These are phyloP conservation scores for Aspergillus carlsbadensis DNA, from an alignment of 495 filamentous ascomycete species.

Conservation along the genomic window DNA sequence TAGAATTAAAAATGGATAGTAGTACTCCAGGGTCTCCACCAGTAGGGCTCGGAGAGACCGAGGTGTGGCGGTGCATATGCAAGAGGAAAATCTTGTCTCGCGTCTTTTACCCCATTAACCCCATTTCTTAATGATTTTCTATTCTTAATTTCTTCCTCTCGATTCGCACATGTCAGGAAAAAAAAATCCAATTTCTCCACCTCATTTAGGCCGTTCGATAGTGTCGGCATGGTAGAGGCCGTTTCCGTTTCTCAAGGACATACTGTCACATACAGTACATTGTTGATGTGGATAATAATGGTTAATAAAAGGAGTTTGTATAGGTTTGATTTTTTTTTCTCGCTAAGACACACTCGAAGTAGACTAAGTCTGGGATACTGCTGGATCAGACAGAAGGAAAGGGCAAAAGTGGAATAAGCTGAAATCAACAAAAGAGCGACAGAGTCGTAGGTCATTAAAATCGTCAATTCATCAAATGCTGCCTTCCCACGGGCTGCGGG, in stretches of 20 bases:
- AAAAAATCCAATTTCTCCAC: not conserved
- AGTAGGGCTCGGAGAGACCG: conserved; percentile 9
- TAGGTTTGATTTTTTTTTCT: not conserved
- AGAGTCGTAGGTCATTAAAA: conserved; percentile 4
- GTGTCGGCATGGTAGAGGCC: not conserved
- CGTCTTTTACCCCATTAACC: not conserved
- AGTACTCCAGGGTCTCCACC: not conserved
- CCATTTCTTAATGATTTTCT: not conserved
- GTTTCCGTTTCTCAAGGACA: not conserved
- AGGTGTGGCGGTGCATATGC: conserved; percentile 13
- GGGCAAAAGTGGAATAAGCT: conserved; percentile 1
- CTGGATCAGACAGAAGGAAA: not conserved
- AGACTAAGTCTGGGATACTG: not conserved
- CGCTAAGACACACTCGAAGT: not conserved
- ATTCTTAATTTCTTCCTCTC: not conserved
- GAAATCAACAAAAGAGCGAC: conserved; percentile 15
- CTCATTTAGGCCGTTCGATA: not conserved
- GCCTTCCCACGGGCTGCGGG: conserved; percentile 50
- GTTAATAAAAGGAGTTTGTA: too few relatives aligned
- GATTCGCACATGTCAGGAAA: conserved; percentile 6
- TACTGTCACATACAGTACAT: too few relatives aligned
- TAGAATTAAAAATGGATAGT: too few relatives aligned
- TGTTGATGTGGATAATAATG: too few relatives aligned
- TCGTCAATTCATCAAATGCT: conserved; percentile 8
- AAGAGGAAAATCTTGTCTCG: not conserved